These are phyloP conservation scores for Trametes cinnabarina DNA, from an alignment of 768 basidiomycete species.

Conservation along the genomic window DNA sequence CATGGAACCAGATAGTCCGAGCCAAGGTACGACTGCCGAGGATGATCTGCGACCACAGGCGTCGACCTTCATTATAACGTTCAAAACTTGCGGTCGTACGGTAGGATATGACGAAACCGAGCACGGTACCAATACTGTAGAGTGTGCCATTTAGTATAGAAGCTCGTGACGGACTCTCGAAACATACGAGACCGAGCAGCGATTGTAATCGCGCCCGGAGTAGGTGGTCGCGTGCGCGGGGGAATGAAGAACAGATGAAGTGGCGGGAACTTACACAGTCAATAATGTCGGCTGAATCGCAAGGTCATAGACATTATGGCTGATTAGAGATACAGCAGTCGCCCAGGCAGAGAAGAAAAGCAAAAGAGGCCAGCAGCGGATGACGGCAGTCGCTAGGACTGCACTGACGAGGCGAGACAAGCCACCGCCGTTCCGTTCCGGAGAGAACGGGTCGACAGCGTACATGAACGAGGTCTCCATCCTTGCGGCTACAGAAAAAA, in stretches of 20 bases:
- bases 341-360: slow-evolving; percentile 65
- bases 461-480: slow-evolving; percentile 23
- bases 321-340: slow-evolving; percentile 53
- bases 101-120: slow-evolving; percentile 75
- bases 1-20: slow-evolving; percentile 66
- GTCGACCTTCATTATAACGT: slow-evolving; percentile 72
- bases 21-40: slow-evolving; percentile 54
- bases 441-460: slow-evolving; percentile 23
- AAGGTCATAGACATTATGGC: slow-evolving; percentile 43
- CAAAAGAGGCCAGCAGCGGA: slow-evolving; percentile 69
- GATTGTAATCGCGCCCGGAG: background rate
- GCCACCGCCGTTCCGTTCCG: background rate
- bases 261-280: slow-evolving; percentile 52
- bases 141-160: too few relatives aligned
- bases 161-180: too few relatives aligned
- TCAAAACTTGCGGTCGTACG: slow-evolving; percentile 72
- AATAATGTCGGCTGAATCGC: slow-evolving; percentile 54
- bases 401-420: slow-evolving; percentile 26
- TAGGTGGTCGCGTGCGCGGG: too few relatives aligned
- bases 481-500: background rate
- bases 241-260: background rate
- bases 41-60: slow-evolving; percentile 69
- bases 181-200: too few relatives aligned
- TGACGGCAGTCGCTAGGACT: slow-evolving; percentile 39
- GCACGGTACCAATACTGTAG: slow-evolving; percentile 55